Evolutionary conservation across 306 rosid genomes (phyloP), one percentile per base, ranked within the genome.

Genomic region (Hippophae rhamnoides): DNA sequence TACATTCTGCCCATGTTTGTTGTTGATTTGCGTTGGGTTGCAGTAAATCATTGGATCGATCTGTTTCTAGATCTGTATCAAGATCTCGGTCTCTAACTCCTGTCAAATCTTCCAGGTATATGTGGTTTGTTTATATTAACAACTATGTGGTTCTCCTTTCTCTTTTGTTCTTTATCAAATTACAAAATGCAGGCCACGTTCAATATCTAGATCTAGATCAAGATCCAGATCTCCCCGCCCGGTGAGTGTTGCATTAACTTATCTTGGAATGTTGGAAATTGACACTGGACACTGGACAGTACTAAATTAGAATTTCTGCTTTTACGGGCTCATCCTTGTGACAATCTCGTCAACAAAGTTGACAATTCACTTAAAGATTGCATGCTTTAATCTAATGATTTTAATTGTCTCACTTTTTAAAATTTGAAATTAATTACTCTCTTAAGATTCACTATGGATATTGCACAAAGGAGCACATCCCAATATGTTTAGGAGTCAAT

Each of bases 41-140:
- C 88, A 88, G 97, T 55, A 82, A 79, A 64, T 93, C 97, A 10
- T 47, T 81, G 73, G 97, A 77, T 64, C 84, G 87, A 46, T 93
- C 99, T 47, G 81, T 88, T 5, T 88, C 95, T 10, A 78, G 94
- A 72, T 93, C 99, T 7, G 72, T 76, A 12, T 93, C 96, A 42
- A 74, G 83, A 69, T 89, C 97, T 57, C 81, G 94, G 79, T 93
- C 99, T 52, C 78, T 82, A 47, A 82, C 97, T 43, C 99, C 97
- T 13, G 70, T 82, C 76, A 93, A 88, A 73, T 40, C 90, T 52
- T 76, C 94, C 55, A 88, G 95, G 99, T 93, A 64, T 54, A 43
- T 14, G 14, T 54, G 56, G 13, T 12, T 9, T 58, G n/a, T 10
- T 38, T 25, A 31, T 11, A 12, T 41, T 56, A 25, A 41, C 27